Evolutionary conservation across 1,284 basidiomycete genomes (phyloP), one percentile per base, ranked within the genome.

Genomic region (Trametes sp.): DNA sequence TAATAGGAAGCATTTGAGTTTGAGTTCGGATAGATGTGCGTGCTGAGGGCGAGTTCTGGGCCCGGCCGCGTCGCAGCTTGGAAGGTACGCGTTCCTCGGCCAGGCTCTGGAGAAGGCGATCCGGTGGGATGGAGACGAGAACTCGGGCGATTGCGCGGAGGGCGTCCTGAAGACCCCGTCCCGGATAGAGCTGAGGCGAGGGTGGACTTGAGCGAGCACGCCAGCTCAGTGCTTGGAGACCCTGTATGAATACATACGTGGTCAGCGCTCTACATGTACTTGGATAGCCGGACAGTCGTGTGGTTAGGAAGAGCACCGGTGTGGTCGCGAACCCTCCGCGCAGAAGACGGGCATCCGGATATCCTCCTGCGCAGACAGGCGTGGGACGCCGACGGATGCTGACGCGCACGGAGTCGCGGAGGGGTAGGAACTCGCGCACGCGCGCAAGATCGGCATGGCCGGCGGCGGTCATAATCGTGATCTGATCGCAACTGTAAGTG

Each of bases 401-500:
- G 21, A 24, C 42, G 42, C 21, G 42, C 42, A 19, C 38, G 16
- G 38, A 41, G 38, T 41, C 16, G 38, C 38, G 38, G 38, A 41
- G 14, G 48, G 48, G 33, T 28, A 16, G 16, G 7, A 3, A 16
- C 26, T 8, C 6, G 5, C 5, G 31, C 31, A 5, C 6, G 16
- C 46, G 26, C 26, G 19, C 28, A 49, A 10, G 53, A 54, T 48
- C 54, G 54, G 45, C 45, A 42, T 11, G 14, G 8, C 28, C 33
- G n/a, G n/a, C n/a, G n/a, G n/a, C n/a, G 33, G 21, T 13, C 38
- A 28, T 42, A 24, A 44, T 57, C 38, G 56, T 51, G 56, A 58
- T 58, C 56, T 42, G 41, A 58, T 51, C 54, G 45, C 29, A 42
- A 54, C 52, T 42, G 52, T 54, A 54, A 41, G 36, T 28, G 52